Evolutionary conservation across 2,329 filamentous ascomycete genomes (phyloP).

Genomic region (Xylariomycetidae sp.): DNA sequence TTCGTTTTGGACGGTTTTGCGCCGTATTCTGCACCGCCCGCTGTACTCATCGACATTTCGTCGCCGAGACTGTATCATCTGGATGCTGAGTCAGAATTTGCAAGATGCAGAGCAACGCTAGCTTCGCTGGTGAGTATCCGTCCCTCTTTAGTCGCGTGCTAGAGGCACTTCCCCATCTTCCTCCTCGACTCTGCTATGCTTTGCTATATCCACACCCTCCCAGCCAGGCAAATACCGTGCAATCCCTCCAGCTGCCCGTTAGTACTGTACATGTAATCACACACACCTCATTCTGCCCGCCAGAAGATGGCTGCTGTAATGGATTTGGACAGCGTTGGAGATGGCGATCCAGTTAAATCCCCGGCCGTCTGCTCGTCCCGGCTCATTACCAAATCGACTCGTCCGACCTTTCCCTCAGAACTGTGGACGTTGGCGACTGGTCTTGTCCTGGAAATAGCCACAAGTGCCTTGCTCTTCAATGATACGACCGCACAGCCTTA

Average conservation of each 20-base stretch:
- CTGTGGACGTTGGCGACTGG: too few species aligned
- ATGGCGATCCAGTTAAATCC: conserved; percentile 21
- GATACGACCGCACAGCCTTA: neutral
- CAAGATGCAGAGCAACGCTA: conserved; percentile 24
- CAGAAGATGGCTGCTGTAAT: conserved; percentile 21
- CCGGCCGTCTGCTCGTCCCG: conserved; percentile 16
- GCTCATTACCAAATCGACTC: conserved; percentile 21
- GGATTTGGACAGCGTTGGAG: conserved; percentile 21
- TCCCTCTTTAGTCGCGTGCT: conserved; percentile 11
- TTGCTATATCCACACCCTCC: conserved; percentile 14
- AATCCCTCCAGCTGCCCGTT: conserved; percentile 20
- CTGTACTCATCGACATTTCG: neutral
- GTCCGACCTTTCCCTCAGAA: too few species aligned
- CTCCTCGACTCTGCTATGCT: conserved; percentile 11
- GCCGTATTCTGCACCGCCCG: conserved; percentile 2
- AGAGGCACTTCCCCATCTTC: conserved; percentile 16
- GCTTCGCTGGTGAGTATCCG: conserved; percentile 23
- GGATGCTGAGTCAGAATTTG: conserved; percentile 26
- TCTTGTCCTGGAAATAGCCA: too few species aligned
- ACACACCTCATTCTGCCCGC: conserved; percentile 22
- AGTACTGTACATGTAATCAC: conserved; percentile 27
- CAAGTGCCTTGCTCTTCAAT: neutral
- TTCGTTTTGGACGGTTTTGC: too few species aligned
- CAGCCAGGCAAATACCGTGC: conserved; percentile 20
- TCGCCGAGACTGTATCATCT: conserved; percentile 2